Evolutionary conservation across 768 basidiomycete species (phyloP), one percentile per base, ranked within the genome.

Genomic region (Mycena epipterygia): DNA sequence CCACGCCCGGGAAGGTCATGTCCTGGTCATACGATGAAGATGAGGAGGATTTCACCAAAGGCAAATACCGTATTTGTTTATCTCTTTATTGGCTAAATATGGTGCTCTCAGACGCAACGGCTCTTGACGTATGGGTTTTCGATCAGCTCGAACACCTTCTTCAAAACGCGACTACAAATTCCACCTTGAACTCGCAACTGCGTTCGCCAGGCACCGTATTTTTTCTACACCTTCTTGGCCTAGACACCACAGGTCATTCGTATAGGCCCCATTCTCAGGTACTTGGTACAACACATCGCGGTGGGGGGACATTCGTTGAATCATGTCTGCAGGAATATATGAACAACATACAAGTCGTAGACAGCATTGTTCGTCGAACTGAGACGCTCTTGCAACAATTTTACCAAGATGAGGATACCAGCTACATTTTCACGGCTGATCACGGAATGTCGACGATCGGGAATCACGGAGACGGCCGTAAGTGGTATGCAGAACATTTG

Each of bases 391-490:
- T 96, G 25, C 77, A 80, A 0, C 83, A 88, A 6, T 95, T 93
- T 77, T 96, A 90, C 74, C 74, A 81, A 35, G 92, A 94, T 67
- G 81, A 89, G 25, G 88, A 91, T 64, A 95, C 94, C 0, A 88
- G 88, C 67, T 95, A 87, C 76, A 80, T 96, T 35, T 96, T 95
- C 77, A 96, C 93, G 3, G 93, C 95, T 0, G 95, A 96, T 78
- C 95, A 96, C 76, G 95, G 95, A 12, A 96, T 96, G 95, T 93
- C 93, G 5, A 88, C 85, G 35, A 92, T 95, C 62, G 95, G 95
- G 16, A 96, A 95, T 76, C 95, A 96, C 67, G 95, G 95, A 5
- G 95, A 96, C 70, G 95, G 95, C 41, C 90, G 93, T 93, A 75
- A 53, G 69, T 77, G 84, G 78, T 49, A 55, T 32, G 61, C 57